These are phyloP conservation scores for Onygenales sp. DNA, from an alignment of 2,329 filamentous ascomycete genomes.

Conservation along the genomic window DNA sequence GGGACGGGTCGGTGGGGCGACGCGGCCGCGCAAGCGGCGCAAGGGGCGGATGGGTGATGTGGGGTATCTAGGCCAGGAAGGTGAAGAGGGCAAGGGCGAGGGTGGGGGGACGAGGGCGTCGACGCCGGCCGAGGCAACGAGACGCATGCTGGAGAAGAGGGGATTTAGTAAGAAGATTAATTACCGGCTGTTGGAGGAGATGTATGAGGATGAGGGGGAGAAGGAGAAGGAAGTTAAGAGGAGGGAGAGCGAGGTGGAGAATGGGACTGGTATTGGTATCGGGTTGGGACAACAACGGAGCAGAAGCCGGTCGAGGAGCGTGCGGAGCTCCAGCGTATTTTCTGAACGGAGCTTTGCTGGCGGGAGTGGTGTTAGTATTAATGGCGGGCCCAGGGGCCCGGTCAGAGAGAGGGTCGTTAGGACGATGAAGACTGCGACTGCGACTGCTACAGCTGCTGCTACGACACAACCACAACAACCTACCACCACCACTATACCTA, in stretches of 20 bases:
- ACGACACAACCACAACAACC: background rate
- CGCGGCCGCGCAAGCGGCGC: conserved; percentile 42
- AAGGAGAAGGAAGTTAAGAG: conserved; percentile 14
- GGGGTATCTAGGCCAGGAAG: conserved; percentile 24
- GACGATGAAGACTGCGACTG: background rate
- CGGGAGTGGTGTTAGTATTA: background rate
- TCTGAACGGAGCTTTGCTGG: conserved; percentile 10
- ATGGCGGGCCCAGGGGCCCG: background rate
- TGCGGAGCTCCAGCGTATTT: conserved; percentile 8
- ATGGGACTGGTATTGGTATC: conserved; percentile 15
- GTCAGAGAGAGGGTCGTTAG: conserved; percentile 1
- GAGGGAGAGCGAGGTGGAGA: conserved; percentile 12
- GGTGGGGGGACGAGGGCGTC: conserved; percentile 54
- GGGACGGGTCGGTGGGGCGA: conserved; percentile 16
- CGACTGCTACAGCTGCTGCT: background rate
- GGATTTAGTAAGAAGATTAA: conserved; percentile 68
- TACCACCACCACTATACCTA: conserved; percentile 12
- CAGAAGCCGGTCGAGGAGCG: conserved; percentile 13
- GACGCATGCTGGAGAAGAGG: conserved; percentile 57
- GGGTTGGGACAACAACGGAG: background rate
- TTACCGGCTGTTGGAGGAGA: conserved; percentile 40
- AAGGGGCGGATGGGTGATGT: conserved; percentile 39
- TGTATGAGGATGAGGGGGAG: conserved; percentile 29
- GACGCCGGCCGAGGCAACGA: conserved; percentile 59
- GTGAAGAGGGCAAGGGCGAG: conserved; percentile 42